A percentile compares a stretch with the other conserved stretches of the same genome.
Evolutionary conservation across 768 basidiomycete genomes (phyloP).

Genomic region (Boletus edulis): DNA sequence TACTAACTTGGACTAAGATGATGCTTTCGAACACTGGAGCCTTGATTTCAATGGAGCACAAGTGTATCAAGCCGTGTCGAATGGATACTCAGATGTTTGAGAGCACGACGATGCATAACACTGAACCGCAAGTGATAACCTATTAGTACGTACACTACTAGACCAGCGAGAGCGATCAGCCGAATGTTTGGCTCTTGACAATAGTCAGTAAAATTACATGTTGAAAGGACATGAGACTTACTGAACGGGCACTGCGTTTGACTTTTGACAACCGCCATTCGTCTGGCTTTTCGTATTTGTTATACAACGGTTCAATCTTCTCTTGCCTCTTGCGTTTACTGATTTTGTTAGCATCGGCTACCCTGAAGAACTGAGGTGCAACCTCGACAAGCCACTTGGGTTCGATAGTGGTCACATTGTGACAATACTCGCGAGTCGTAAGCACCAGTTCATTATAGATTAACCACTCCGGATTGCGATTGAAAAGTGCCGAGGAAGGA

Average conservation of each 20-base stretch:
- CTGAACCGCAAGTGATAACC: neutral
- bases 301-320: conserved; percentile 94
- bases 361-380: conserved; percentile 98
- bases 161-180: conserved; percentile 39
- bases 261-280: conserved; percentile 94
- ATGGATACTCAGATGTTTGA: neutral
- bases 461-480: conserved; percentile 93
- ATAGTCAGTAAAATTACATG: conserved; percentile 11
- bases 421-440: conserved; percentile 94
- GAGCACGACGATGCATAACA: neutral
- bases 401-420: conserved; percentile 92
- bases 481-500: conserved; percentile 95
- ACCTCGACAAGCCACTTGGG: conserved; percentile 99
- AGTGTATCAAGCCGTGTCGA: no score
- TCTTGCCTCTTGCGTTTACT: conserved; percentile 94
- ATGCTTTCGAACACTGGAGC: neutral
- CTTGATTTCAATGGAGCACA: neutral
- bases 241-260: conserved; percentile 86
- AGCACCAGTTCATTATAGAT: conserved; percentile 95
- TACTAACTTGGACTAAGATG: neutral
- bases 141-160: conserved; percentile 13
- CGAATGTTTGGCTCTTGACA: conserved; percentile 84
- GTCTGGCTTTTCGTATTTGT: conserved; percentile 93
- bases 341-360: conserved; percentile 97
- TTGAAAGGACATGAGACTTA: conserved; percentile 32